Percentiles rank a stretch among this genome's conserved stretches.
These are phyloP conservation scores for Albophoma yamanashiensis DNA, from an alignment of 2,329 filamentous ascomycete genomes.

Conservation along the genomic window DNA sequence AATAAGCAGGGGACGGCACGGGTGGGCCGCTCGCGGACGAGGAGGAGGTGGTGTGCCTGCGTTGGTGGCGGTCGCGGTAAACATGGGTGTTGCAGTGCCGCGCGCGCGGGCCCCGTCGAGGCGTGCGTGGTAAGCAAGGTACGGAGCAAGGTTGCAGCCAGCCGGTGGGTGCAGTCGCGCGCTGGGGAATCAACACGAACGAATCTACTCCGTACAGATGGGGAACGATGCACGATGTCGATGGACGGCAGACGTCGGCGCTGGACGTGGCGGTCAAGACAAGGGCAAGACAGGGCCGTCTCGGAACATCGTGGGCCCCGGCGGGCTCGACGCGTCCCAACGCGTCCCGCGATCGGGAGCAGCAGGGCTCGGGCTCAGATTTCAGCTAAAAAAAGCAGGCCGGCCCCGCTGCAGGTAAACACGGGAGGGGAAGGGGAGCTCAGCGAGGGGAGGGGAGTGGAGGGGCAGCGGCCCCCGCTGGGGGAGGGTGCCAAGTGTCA, in stretches of 20 bases:
- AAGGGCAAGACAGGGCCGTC: background rate
- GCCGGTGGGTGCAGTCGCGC: background rate
- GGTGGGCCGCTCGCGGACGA: constrained; percentile 6
- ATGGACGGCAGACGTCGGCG: background rate
- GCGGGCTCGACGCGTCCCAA: background rate
- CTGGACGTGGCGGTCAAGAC: background rate
- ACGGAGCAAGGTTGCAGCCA: background rate
- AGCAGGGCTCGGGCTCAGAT: background rate
- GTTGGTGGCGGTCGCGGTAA: background rate
- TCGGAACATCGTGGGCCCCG: background rate
- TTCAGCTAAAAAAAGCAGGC: background rate
- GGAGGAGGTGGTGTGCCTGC: background rate
- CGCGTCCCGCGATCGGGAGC: background rate
- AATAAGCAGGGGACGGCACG: background rate
- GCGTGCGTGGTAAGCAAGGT: background rate
- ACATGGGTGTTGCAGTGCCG: background rate
- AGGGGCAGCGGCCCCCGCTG: too few relatives aligned
- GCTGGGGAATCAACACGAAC: background rate
- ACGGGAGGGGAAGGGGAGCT: background rate
- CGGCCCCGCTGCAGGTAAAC: background rate
- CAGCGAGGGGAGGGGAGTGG: background rate
- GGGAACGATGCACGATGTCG: background rate
- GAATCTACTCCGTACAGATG: too few relatives aligned
- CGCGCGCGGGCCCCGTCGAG: background rate
- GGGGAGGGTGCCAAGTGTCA: too few relatives aligned